Evolutionary conservation across 163 green algal genomes (phyloP), one percentile per base, ranked within the genome.

Genomic region (Prototheca wickerhamii): DNA sequence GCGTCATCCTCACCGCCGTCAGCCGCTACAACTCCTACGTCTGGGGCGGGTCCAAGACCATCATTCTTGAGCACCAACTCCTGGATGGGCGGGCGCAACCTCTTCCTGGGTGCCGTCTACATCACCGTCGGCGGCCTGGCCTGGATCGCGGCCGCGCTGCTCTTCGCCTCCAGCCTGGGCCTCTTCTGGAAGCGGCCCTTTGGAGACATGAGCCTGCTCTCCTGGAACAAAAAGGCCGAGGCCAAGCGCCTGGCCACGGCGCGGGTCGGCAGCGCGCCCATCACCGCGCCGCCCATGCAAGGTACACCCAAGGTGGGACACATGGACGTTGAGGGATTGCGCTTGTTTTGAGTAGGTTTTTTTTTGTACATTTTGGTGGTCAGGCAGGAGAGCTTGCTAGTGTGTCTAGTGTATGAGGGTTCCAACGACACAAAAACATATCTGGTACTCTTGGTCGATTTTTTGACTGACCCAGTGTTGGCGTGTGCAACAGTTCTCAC

Each of bases 1-100:
- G 46, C 3, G 26, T 83, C 8, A 71, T 21, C 4, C 12, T 81
- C 0, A 37, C 28, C 3, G 71, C 85, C 17, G 26, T 23, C 26
- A 92, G 91, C 64, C 55, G 69, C 2, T 98, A 96, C 80, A 98
- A 98, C 78, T 93, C 83, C 0, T 98, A 87, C 50, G 50, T 25
- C 21, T 85, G 69, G 54, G 54, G 53, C 23, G 77, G 80, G 4
- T 5, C n/a, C 34, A 87, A 87, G 70, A 56, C 64, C 28, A 3
- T 77, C 40, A 62, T 70, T 35, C 59, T 99, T n/a, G 60, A 85
- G 69, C 50, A 98, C 91, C 20, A 91, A 87, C 37, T 85, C 76
- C 25, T 99, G 91, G 91, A 82, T 98, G 30, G 93, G 92, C 40
- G 89, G 88, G 2, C 70, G 72, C 25, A 98, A 98, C 74, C 63